Evolutionary conservation across 2,329 filamentous ascomycete genomes (phyloP), one percentile per base, ranked within the genome.

Genomic region (Beauveria pseudobassiana): DNA sequence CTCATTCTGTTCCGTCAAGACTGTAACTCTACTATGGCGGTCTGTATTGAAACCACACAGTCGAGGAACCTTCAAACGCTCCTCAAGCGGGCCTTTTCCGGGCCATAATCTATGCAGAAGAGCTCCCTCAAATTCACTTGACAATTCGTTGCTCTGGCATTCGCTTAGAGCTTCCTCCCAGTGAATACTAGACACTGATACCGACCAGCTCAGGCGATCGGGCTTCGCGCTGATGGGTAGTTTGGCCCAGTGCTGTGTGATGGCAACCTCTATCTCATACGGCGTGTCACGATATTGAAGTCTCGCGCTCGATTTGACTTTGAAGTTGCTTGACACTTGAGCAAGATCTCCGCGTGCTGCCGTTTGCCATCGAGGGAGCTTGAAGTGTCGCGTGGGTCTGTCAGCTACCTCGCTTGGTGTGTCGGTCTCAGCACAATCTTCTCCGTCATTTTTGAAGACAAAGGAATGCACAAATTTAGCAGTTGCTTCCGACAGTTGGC

Each of bases 111-210:
- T 63, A 30, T 69, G 61, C 20, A 64, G 64, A 45, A 74, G 64
- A 18, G 63, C 65, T 22, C 66, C 58, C 10, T 72, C 73, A 70
- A 71, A 74, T 30, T 73, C 68, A 54, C 69, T 74, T 14, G 67
- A 67, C 16, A 63, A 62, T 10, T 66, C 66, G 20, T 64, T 66
- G 18, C 64, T 62, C 16, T 61, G 69, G 24, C 64, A 59, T 49
- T 69, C 64, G 52, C 74, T 74, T 40, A 75, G 66, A 43, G 67
- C 69, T 53, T 73, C 73, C n/a, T 75, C 73, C 75, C 75, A 77
- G 51, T 75, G 69, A 50, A 64, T 63, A 16, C 70, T 73, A 63
- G 71, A 72, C 18, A 75, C 55, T 40, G 74, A 70, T 22, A 76
- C 61, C 1, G 68, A 68, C 70, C 70, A 74, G 48, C 66, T 70